Evolutionary conservation across 139 green algal genomes (phyloP).

Genomic region (Mychonastes homosphaera): DNA sequence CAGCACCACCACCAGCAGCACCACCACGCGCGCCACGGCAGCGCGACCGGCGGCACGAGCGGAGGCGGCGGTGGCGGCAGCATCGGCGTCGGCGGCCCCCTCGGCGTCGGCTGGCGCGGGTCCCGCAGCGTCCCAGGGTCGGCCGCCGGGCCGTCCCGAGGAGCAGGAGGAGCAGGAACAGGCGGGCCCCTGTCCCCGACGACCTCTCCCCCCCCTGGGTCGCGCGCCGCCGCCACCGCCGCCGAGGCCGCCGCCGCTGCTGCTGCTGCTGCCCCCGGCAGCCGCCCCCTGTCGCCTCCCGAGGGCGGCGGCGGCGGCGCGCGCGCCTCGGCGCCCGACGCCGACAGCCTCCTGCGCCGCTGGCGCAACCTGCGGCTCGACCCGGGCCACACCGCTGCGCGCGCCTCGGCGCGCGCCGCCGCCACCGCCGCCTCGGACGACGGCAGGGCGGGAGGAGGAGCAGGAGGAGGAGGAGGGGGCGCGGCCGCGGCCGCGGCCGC

Average conservation of each 20-base stretch:
- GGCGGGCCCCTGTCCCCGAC: no score
- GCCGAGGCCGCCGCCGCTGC: not conserved
- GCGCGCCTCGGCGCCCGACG: not conserved
- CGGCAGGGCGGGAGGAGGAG: constrained; percentile 1
- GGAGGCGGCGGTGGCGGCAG: no score
- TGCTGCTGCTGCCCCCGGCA: constrained; percentile 5
- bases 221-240: not conserved
- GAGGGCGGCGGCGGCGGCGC: not conserved
- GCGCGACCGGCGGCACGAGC: no score
- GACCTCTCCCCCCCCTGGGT: no score
- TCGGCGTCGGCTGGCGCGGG: not conserved
- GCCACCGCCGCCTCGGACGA: constrained; percentile 14
- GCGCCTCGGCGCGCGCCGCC: constrained; percentile 13
- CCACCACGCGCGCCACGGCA: no score
- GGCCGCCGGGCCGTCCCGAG: not conserved
- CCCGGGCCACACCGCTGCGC: constrained; percentile 20
- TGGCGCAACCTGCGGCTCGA: constrained; percentile 30
- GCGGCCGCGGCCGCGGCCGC: not conserved
- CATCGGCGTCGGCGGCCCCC: not conserved
- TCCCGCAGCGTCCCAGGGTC: not conserved
- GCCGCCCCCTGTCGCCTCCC: not conserved
- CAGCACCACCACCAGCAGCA: no score
- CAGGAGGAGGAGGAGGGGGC: not conserved
- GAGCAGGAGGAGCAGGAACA: no score
- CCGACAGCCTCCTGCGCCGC: constrained; percentile 12